These are phyloP conservation scores for Sarocladium kiliense DNA, from an alignment of 2,329 filamentous ascomycete species.

Conservation along the genomic window DNA sequence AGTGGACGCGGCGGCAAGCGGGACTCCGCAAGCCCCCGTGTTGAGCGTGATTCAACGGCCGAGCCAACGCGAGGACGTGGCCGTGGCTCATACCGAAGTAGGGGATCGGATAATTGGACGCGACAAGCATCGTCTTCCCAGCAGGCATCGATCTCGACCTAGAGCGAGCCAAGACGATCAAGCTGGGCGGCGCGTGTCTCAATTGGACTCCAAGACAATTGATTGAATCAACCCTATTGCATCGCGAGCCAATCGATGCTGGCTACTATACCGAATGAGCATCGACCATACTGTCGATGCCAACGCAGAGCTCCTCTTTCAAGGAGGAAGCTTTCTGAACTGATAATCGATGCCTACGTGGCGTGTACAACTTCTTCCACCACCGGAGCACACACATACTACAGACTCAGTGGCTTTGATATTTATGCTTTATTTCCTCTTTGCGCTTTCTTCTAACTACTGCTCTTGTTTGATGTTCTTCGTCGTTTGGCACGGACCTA, in stretches of 20 bases:
- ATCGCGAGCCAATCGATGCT: neutral
- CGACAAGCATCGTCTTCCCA: constrained; percentile 17
- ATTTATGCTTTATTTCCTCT: neutral
- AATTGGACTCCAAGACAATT: neutral
- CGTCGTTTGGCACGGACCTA: neutral
- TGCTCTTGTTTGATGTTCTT: constrained; percentile 1
- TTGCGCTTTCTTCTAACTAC: neutral
- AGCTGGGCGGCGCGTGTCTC: neutral
- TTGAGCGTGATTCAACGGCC: constrained; percentile 1
- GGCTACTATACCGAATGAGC: neutral
- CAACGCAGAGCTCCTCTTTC: neutral
- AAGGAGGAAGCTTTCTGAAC: neutral
- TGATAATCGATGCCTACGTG: neutral
- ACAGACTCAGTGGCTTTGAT: constrained; percentile 5
- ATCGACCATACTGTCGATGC: neutral
- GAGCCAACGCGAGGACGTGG: constrained; percentile 23
- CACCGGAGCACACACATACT: constrained; percentile 5
- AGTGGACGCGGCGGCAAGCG: constrained; percentile 24
- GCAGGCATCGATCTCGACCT: constrained; percentile 5
- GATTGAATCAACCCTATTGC: neutral
- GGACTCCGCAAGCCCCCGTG: constrained; percentile 25
- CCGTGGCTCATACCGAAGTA: constrained; percentile 35
- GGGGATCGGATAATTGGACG: constrained; percentile 36
- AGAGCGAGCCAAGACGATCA: neutral
- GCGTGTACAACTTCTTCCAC: constrained; percentile 7